Conservation (phyloP, 1,284 basidiomycete species). For the Ceratobasidium sp. region DNA sequence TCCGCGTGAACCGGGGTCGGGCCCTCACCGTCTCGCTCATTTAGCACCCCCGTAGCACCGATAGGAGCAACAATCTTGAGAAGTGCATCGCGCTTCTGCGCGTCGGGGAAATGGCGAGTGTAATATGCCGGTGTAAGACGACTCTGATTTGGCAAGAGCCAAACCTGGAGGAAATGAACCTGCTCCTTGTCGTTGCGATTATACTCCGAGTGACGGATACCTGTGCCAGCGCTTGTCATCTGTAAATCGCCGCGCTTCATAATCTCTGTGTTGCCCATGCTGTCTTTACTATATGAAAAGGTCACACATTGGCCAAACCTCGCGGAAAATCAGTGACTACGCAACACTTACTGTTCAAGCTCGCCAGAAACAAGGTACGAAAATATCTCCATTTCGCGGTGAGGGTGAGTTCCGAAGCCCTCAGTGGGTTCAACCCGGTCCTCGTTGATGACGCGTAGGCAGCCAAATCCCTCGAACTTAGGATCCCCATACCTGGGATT, state of each 20-base stretch:
- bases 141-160: constrained; percentile 62
- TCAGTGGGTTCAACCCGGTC: constrained; percentile 71
- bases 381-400: constrained; percentile 92
- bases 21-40: constrained; percentile 71
- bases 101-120: constrained; percentile 84
- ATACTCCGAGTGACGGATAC: constrained; percentile 82
- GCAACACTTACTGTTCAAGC: constrained; percentile 72
- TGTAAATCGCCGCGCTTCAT: constrained; percentile 89
- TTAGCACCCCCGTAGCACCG: constrained; percentile 63
- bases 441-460: constrained; percentile 86
- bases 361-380: constrained; percentile 81
- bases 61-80: constrained; percentile 75
- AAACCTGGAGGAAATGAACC: constrained; percentile 78
- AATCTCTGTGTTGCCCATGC: constrained; percentile 88
- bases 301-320: background rate
- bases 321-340: constrained; percentile 44
- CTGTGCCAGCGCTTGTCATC: constrained; percentile 88
- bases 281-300: constrained; percentile 69
- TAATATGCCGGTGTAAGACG: constrained; percentile 79
- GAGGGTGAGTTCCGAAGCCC: constrained; percentile 52
- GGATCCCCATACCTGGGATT: constrained; percentile 68
- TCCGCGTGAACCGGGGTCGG: constrained; percentile 75
- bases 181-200: constrained; percentile 40
- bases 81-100: constrained; percentile 78
- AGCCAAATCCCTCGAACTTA: constrained; percentile 66